phyloP scores from a whole-genome alignment of 352 stramenopile species.

The Bremia lactucae region DNA sequence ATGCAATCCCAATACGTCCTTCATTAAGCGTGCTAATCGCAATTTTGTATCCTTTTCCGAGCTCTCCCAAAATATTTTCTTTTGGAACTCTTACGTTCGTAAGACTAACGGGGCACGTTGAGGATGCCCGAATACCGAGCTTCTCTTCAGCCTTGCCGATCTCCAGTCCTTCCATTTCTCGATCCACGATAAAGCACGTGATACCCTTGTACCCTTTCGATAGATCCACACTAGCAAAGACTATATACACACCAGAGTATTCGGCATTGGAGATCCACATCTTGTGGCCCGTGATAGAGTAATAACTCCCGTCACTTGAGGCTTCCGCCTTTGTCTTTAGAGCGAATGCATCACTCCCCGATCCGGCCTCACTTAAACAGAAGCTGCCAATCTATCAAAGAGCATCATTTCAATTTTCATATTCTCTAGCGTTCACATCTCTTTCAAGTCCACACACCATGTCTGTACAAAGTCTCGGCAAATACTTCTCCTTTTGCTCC shows the following conservation, averaged over 20 bases:
- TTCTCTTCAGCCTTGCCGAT: constrained; percentile 95
- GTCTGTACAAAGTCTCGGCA: constrained; percentile 67
- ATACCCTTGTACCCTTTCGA: constrained; percentile 95
- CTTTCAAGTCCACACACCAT: constrained; percentile 32
- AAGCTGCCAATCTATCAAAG: constrained; percentile 88
- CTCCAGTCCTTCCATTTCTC: constrained; percentile 85
- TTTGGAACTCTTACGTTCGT: constrained; percentile 91
- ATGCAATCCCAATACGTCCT: constrained; percentile 93
- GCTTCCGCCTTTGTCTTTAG: constrained; percentile 87
- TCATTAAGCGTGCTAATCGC: constrained; percentile 96
- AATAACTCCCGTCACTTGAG: constrained; percentile 87
- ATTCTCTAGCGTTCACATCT: background rate
- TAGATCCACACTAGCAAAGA: constrained; percentile 92
- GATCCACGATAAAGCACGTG: constrained; percentile 96
- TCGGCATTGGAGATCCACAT: constrained; percentile 97
- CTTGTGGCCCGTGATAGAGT: constrained; percentile 93
- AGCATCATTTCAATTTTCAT: background rate
- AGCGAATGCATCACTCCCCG: constrained; percentile 93
- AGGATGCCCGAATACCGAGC: constrained; percentile 92
- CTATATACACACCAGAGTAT: constrained; percentile 91
- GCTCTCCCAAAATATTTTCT: constrained; percentile 89
- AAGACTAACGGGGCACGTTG: constrained; percentile 91
- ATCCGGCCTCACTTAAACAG: constrained; percentile 90
- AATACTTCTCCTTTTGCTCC: constrained; percentile 82
- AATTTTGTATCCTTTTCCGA: constrained; percentile 93